Base-by-base conservation (phyloP, 768 basidiomycete genomes). In the Boletus reticulatus region DNA sequence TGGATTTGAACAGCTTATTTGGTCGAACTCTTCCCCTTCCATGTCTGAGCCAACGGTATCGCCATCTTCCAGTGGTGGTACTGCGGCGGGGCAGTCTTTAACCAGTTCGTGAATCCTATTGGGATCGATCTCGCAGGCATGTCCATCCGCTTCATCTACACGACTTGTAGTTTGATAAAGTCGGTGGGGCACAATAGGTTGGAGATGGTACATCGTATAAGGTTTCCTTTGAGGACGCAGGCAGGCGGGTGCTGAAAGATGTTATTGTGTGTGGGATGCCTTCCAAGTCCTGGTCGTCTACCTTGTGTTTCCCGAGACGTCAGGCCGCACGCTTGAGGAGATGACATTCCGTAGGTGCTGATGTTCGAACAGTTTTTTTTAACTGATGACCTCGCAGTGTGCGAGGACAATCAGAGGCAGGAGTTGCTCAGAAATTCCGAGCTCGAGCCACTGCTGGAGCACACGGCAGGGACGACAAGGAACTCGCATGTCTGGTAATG, bases 1-100 rank as follows among this genome's bases (percentile, higher is more conserved):
- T 4, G 5, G 12, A 31, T 9, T 5, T 24, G 11, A 43, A 31
- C 61, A 50, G 39, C 49, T 7, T 50, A 17, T 22, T 43, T 85
- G 56, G 83, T 85, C 20, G 85, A 87, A 60, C 64, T 86, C 31
- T 86, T 87, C 75, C 84, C 85, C 0, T 87, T 76, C 71, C 79
- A 83, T 57, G 76, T 78, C 31, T 81, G 85, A 56, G 78, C 84
- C 1, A 81, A 78, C 64, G 85, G 85, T 37, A 78, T 86, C 51
- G 71, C 84, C 6, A 62, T 85, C 22, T 85, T 81, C 73, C 82
- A 85, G 60, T 81, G 77, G 75, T 82, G 78, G 67, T 74, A 78
- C 44, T 78, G 84, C 16, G 67, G 75, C 1, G 55, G 29, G 10
- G 50, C 22, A 24, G 62, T 65, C 29, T 6, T 59, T n/a, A 39